A percentile compares a stretch with the other conserved stretches of the same genome.
Conservation (phyloP, 352 stramenopile genomes). For the Blastocystis sp. region DNA sequence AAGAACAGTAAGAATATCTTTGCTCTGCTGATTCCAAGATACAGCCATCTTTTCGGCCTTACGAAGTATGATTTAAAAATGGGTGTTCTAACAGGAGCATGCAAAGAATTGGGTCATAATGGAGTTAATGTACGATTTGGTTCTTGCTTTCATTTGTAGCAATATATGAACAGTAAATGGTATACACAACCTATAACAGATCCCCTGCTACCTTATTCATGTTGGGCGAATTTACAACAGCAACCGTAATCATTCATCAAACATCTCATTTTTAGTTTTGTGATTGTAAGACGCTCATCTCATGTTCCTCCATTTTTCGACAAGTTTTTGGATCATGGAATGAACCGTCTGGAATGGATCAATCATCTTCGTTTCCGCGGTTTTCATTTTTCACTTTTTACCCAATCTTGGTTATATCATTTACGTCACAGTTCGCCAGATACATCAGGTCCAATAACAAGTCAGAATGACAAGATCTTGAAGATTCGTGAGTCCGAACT, state of each 20-base stretch:
- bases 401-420: slow-evolving; percentile 55
- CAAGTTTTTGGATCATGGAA: neutral
- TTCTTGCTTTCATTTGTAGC: neutral
- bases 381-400: slow-evolving; percentile 47
- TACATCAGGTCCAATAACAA: neutral
- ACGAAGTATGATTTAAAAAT: slow-evolving; percentile 56
- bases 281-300: slow-evolving; percentile 3
- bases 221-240: slow-evolving; percentile 44
- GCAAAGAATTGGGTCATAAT: slow-evolving; percentile 6
- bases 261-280: slow-evolving; percentile 16
- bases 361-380: slow-evolving; percentile 40
- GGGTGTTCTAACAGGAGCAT: neutral
- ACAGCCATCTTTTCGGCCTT: neutral
- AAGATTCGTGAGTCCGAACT: neutral
- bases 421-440: neutral
- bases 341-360: slow-evolving; percentile 47
- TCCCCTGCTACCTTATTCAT: neutral
- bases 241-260: neutral
- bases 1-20: neutral
- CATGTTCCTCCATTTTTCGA: neutral
- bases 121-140: neutral
- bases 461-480: slow-evolving; percentile 35
- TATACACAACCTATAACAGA: neutral
- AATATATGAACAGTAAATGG: slow-evolving; percentile 22
- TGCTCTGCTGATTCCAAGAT: neutral